Percentiles rank a stretch among this genome's conserved stretches.
Evolutionary conservation across 768 basidiomycete genomes (phyloP).

Genomic region (Serendipita indica): DNA sequence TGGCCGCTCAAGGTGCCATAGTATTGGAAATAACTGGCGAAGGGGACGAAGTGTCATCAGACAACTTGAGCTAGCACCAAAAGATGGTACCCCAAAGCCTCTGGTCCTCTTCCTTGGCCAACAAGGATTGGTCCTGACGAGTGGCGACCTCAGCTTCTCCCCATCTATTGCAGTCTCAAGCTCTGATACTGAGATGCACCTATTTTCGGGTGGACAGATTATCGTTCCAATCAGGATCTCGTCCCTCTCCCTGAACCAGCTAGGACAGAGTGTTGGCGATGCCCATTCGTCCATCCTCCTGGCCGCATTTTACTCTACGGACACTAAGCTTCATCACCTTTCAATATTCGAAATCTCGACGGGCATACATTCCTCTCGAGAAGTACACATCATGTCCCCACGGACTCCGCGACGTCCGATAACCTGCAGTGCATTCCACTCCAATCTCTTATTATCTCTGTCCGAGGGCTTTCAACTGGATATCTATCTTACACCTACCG

Average conservation of each 20-base stretch:
- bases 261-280: background rate
- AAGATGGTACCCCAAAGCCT: background rate
- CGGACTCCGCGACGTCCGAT: background rate
- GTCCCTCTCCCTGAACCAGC: background rate
- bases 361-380: background rate
- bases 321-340: conserved; percentile 5
- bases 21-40: background rate
- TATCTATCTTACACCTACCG: background rate
- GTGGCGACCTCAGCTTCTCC: background rate
- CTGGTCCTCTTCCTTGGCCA: background rate
- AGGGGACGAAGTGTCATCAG: background rate
- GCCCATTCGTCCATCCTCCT: background rate
- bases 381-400: background rate
- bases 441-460: background rate
- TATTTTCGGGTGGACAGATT: no score
- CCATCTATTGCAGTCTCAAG: no score
- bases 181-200: no score
- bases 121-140: background rate
- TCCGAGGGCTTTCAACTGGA: conserved; percentile 8
- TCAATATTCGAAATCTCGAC: background rate
- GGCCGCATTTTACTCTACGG: background rate
- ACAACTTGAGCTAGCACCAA: background rate
- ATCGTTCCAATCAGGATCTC: background rate
- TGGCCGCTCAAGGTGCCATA: background rate
- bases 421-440: conserved; percentile 2